Evolutionary conservation across 495 filamentous ascomycete genomes (phyloP), one percentile per base, ranked within the genome.

Genomic region (Lophiostoma macrostomum): DNA sequence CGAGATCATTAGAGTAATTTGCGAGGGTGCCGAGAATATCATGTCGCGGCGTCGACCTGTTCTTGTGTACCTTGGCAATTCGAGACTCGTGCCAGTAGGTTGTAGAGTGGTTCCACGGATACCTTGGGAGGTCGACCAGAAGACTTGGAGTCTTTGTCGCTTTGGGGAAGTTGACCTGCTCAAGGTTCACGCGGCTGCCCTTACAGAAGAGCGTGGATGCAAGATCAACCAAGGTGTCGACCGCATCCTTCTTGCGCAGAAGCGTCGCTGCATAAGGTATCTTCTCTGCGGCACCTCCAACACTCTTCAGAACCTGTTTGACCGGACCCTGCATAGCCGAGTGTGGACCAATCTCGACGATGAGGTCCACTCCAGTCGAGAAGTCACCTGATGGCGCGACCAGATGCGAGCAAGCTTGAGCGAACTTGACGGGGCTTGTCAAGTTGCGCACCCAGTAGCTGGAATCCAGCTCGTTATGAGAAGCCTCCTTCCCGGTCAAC

Each of bases 331-430:
- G 72, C 0, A 90, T 69, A 1, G 83, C 81, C 5, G 75, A 68
- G 53, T 88, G 84, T n/a, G 86, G 83, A 0, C 86, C 86, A n/a
- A 83, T 61, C 54, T 83, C 80, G 37, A 82, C 32, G 5, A 82
- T 37, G 1, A 72, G 35, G 24, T 30, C 86, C 69, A 58, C 47
- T 19, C 39, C 46, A 27, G 28, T 56, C 13, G 66, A 36, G n/a
- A 24, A 41, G 12, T 56, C 53, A 11, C 31, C 46, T 5, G 18
- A 13, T 5, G 53, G 44, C 19, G 19, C 16, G 25, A 22, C 42
- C 28, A 55, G 23, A 20, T 20, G 23, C 18, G 20, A 12, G n/a
- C 50, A 14, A 34, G 18, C 0, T 71, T 75, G 28, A 53, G 54
- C 19, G 58, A 79, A 79, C 4, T 46, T 51, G 0, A 79, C 76